A percentile compares a stretch with the other conserved stretches of the same genome.
phyloP scores from a whole-genome alignment of 176 grass and related monocot genomes.

The Oryza officinalis region DNA sequence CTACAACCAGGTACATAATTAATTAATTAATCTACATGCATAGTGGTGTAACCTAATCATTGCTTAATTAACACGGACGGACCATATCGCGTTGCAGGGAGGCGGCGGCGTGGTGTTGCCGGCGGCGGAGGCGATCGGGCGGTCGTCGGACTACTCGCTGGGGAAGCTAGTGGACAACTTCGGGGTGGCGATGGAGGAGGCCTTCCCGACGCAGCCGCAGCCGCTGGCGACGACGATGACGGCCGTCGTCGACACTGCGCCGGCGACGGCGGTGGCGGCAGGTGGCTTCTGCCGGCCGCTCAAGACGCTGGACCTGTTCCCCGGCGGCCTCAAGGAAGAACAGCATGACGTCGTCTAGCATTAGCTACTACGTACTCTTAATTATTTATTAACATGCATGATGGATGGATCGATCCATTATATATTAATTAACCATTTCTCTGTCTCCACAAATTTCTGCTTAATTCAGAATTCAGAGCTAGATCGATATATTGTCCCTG shows the following conservation, averaged over 20 bases:
- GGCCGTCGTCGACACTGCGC: neutral
- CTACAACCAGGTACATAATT: slow-evolving; percentile 21
- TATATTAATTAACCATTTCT: neutral
- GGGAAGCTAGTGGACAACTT: slow-evolving; percentile 55
- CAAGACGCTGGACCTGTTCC: slow-evolving; percentile 96
- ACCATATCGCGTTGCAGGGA: neutral
- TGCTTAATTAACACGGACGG: neutral
- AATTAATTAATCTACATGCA: no score
- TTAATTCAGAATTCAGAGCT: neutral
- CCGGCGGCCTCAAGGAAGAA: slow-evolving; percentile 66
- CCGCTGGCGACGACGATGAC: neutral
- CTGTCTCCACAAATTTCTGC: neutral
- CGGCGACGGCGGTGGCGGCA: slow-evolving; percentile 3
- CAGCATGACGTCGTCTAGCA: slow-evolving; percentile 47
- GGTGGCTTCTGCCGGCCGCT: slow-evolving; percentile 50
- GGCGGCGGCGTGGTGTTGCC: neutral
- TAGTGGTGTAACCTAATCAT: no score
- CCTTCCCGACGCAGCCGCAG: neutral
- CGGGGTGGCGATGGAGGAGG: slow-evolving; percentile 29
- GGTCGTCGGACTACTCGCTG: slow-evolving; percentile 31
- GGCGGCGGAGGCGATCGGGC: neutral
- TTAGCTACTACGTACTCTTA: neutral
- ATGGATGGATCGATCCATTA: neutral
- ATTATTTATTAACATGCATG: neutral
- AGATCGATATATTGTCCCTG: neutral